Evolutionary conservation across 2,329 filamentous ascomycete species (phyloP), one percentile per base, ranked within the genome.

Genomic region (Calonectria honghensis): DNA sequence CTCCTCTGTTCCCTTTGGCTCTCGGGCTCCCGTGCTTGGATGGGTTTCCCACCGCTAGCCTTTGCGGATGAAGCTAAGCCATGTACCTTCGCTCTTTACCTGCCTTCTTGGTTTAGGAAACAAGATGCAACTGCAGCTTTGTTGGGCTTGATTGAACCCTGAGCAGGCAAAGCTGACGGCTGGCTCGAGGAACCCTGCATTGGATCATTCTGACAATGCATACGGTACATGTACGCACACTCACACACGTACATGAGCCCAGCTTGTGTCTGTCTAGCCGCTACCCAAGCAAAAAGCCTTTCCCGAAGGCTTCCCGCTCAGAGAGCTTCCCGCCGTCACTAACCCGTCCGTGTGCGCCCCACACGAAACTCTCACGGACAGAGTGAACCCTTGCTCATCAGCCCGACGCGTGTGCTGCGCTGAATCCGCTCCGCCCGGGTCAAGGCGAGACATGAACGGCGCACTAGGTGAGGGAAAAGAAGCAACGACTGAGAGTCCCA

Each of bases 361-460:
- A 73, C 72, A 52, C 54, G 72, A 45, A 61, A 50, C 59, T 73
- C 48, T 66, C 57, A 61, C 71, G 75, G 69, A 74, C 63, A 64
- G 59, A 78, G 61, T 52, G 73, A 75, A 75, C 71, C 66, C 71
- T 65, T 66, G 66, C 57, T 69, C 54, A 72, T 64, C 54, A 72
- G 64, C 24, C 63, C 59, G 72, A 72, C 72, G 73, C 75, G 73
- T 73, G 77, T 72, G 35, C 64, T 71, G 29, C 24, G 67, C 73
- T 64, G 72, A 79, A 70, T 78, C 57, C 57, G 57, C 73, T 76
- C 69, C 68, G 68, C 73, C 72, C 76, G 76, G 77, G 76, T 79
- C 78, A 72, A 72, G 68, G 74, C 73, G 73, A 80, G 76, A 80
- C 79, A 80, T 76, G 75, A 78, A 71, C 77, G 76, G 73, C 72